Evolutionary conservation across 139 green algal species (phyloP).

Genomic region (Spirogloea muscicola): DNA sequence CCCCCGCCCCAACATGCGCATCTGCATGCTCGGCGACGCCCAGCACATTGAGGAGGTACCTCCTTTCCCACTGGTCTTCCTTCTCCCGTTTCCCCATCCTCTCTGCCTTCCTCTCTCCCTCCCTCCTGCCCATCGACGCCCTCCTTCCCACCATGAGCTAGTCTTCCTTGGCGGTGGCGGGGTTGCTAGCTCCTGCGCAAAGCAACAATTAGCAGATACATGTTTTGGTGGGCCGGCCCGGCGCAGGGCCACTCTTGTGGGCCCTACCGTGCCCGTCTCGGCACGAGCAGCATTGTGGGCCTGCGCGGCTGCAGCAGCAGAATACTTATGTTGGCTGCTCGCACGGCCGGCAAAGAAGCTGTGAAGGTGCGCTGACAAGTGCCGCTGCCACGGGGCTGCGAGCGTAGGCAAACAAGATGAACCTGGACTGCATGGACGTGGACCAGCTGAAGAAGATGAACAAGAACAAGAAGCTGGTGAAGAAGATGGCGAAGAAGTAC

Average conservation of each 20-base stretch:
- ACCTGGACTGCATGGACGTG: slow-evolving; percentile 81
- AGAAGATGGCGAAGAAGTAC: slow-evolving; percentile 98
- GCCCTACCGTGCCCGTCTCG: too few relatives aligned
- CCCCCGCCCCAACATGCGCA: slow-evolving; percentile 84
- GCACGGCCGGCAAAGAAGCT: too few relatives aligned
- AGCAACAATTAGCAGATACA: too few relatives aligned
- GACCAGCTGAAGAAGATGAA: slow-evolving; percentile 99
- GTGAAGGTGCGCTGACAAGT: too few relatives aligned
- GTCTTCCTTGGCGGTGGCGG: too few relatives aligned
- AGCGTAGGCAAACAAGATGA: slow-evolving; percentile 69
- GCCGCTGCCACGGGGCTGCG: too few relatives aligned
- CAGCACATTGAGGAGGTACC: slow-evolving; percentile 85
- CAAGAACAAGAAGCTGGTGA: slow-evolving; percentile 99
- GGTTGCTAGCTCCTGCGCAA: too few relatives aligned
- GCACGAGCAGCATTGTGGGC: too few relatives aligned
- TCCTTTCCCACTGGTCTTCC: not conserved
- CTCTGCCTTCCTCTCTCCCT: not conserved
- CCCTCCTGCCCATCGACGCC: not conserved
- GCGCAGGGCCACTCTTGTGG: too few relatives aligned
- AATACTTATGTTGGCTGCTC: too few relatives aligned
- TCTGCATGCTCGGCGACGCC: slow-evolving; percentile 93
- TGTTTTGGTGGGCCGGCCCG: too few relatives aligned
- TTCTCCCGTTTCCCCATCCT: not conserved
- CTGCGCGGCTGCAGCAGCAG: too few relatives aligned
- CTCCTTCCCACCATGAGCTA: not conserved